These are phyloP conservation scores for Rhodocollybia butyracea DNA, from an alignment of 768 basidiomycete genomes.

Conservation along the genomic window DNA sequence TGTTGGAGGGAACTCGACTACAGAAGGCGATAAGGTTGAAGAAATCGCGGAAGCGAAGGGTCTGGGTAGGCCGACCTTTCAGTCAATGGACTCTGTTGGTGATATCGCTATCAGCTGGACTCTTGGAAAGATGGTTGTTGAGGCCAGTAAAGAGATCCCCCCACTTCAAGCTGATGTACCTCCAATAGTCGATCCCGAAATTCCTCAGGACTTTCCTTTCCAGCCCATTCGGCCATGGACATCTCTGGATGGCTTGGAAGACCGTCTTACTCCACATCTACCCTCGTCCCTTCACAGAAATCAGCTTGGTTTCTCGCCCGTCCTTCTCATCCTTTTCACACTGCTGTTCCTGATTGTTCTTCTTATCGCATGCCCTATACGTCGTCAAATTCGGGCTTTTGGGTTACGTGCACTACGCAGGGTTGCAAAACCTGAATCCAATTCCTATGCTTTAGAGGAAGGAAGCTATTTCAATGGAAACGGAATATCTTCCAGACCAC, in stretches of 20 bases:
- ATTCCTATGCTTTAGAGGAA: conserved; percentile 51
- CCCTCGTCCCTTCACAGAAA: conserved; percentile 58
- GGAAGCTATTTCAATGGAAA: conserved; percentile 27
- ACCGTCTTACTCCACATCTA: conserved; percentile 62
- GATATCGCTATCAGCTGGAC: conserved; percentile 98
- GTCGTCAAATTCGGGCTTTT: conserved; percentile 47
- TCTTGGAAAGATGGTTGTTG: conserved; percentile 97
- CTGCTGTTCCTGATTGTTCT: conserved; percentile 39
- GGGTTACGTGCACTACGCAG: conserved; percentile 43
- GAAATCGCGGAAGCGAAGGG: conserved; percentile 81
- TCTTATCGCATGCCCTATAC: conserved; percentile 51
- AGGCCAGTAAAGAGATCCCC: conserved; percentile 86
- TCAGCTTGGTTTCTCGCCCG: conserved; percentile 71
- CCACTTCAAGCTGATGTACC: conserved; percentile 37
- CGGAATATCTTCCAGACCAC: conserved; percentile 22
- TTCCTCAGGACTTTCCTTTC: conserved; percentile 54
- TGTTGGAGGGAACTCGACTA: conserved; percentile 69
- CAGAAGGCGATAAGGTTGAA: conserved; percentile 66
- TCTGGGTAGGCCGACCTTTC: conserved; percentile 80
- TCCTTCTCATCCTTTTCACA: conserved; percentile 57
- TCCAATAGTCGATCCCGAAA: conserved; percentile 71
- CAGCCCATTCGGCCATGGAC: conserved; percentile 61
- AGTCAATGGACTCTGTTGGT: conserved; percentile 87
- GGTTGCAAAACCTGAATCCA: conserved; percentile 30
- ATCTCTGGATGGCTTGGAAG: conserved; percentile 53